phyloP scores from a whole-genome alignment of 345 rosid genomes.

The Hibiscus trionum region DNA sequence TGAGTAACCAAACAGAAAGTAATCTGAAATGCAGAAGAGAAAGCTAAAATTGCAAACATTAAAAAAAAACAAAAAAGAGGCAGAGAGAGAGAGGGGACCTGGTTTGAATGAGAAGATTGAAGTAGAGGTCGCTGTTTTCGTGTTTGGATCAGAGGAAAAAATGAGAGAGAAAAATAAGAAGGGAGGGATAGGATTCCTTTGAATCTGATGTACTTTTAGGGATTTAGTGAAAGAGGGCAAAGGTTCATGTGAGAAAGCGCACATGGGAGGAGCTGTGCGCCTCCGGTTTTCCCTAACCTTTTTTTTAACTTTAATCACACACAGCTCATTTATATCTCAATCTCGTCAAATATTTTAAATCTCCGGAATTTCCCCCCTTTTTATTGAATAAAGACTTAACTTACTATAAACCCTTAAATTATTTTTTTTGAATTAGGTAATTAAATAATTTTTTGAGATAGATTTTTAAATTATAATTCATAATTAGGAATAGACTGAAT shows the following conservation, averaged over 20 bases:
- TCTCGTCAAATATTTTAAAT: too few species aligned
- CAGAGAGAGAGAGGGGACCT: background rate
- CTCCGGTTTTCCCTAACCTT: conserved; percentile 8
- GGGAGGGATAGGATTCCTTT: conserved; percentile 16
- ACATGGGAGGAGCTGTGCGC: conserved; percentile 9
- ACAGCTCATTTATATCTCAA: too few species aligned
- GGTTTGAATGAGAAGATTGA: background rate
- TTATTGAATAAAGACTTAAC: too few species aligned
- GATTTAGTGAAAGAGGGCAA: conserved; percentile 14
- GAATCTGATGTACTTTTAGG: conserved; percentile 21
- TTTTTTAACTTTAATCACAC: too few species aligned
- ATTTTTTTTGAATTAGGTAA: too few species aligned
- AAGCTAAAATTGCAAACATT: background rate
- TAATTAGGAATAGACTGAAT: too few species aligned
- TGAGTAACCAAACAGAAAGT: background rate
- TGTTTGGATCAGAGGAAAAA: conserved; percentile 18
- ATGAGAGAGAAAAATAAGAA: background rate
- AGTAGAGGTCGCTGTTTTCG: conserved; percentile 15
- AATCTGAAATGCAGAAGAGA: background rate
- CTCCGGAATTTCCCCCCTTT: too few species aligned
- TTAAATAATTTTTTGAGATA: too few species aligned
- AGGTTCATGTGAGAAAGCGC: conserved; percentile 21
- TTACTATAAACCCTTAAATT: too few species aligned
- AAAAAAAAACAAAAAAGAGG: background rate
- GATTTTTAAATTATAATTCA: too few species aligned